Evolutionary conservation across 1,284 basidiomycete species (phyloP).

Genomic region (Trametes polyzona): DNA sequence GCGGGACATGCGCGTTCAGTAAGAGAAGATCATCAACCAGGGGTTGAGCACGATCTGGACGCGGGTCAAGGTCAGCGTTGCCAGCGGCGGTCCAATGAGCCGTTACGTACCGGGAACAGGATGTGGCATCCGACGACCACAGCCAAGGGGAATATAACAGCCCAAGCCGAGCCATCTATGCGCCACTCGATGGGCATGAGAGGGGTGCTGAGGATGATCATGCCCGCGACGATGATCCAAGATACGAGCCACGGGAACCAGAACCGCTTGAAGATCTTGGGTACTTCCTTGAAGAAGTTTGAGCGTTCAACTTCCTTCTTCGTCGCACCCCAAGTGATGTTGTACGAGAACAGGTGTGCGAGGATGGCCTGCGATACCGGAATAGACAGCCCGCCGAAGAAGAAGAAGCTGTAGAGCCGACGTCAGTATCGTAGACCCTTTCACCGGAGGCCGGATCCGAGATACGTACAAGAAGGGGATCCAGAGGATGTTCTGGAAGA

Average conservation of each 20-base stretch:
- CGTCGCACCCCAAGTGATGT: conserved; percentile 57
- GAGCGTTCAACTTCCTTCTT: conserved; percentile 54
- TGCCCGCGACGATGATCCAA: conserved; percentile 42
- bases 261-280: conserved; percentile 54
- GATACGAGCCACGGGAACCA: conserved; percentile 51
- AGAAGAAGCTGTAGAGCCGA: conserved; percentile 49
- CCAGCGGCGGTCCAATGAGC: not conserved
- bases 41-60: conserved; percentile 51
- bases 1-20: conserved; percentile 34
- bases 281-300: conserved; percentile 65
- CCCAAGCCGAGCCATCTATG: conserved; percentile 45
- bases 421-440: conserved; percentile 10
- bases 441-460: not conserved
- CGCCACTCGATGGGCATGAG: conserved; percentile 51
- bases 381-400: conserved; percentile 56
- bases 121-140: conserved; percentile 45
- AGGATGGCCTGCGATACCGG: conserved; percentile 53
- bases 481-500: conserved; percentile 52
- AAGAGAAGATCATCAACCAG: conserved; percentile 54
- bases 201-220: conserved; percentile 43
- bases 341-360: conserved; percentile 57
- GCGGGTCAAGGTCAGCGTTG: not conserved
- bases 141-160: conserved; percentile 49
- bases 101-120: conserved; percentile 43
- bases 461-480: conserved; percentile 48